Evolutionary conservation across 2,329 filamentous ascomycete species (phyloP), one percentile per base, ranked within the genome.

Genomic region (Ascochyta pisi): DNA sequence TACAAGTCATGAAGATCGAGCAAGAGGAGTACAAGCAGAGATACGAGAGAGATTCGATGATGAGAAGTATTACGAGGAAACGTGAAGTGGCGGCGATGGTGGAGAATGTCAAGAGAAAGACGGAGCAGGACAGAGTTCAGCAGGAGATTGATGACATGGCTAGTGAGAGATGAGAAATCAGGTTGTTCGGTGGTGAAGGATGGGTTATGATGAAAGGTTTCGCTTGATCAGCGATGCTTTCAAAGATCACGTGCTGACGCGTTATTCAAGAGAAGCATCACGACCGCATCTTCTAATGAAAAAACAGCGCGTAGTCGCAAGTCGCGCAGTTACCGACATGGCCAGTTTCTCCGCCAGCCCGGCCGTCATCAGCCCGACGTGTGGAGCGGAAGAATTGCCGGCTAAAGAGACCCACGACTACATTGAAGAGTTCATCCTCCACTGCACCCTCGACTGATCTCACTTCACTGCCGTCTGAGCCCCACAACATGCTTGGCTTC

Each of bases 341-440:
- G 26, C 34, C 23, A 31, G 15, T 33, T 46, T 43, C 38, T 46
- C 53, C 47, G 47, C 47, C 47, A 41, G n/a, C 37, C 47, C 53
- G 53, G 47, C 22, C 35, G 47, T 42, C 31, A 38, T 33, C 53
- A 56, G 33, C 37, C 41, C 42, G 47, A 38, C 37, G 9, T 50
- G 42, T 55, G 54, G 62, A 62, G 47, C 70, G 71, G 71, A 60
- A 70, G 68, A 73, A 73, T 68, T 39, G 31, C 52, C 71, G 71
- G 71, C 60, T 74, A 74, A 74, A 74, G 54, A 53, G 46, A 38
- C 52, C 49, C 50, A 42, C 27, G 31, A 48, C 40, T 23, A 51
- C 56, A 41, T 58, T 58, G 47, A 49, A 58, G 48, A 63, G 61
- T 56, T 60, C 45, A 53, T 46, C 51, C 56, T 55, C 57, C 50